Evolutionary conservation across 176 grass and related monocot species (phyloP), one percentile per base, ranked within the genome.

Genomic region (Avena atlantica): DNA sequence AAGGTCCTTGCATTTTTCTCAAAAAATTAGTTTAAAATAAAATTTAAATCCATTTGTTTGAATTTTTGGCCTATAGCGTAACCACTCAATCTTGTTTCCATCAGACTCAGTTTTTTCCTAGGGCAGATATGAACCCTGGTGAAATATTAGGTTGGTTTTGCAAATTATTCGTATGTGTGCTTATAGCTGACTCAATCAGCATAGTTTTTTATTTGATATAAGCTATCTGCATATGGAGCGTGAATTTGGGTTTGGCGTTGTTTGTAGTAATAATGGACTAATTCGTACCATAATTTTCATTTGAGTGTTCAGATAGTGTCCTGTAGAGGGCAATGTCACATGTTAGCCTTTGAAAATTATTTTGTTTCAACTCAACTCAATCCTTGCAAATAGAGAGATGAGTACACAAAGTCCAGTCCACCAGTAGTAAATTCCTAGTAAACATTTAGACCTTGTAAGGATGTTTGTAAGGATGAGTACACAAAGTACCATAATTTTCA

Each of bases 221-320:
- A 64, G 8, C 5, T 52, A 52, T 67, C 24, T 67, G 24, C 16
- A 40, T 31, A 31, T 52, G 47, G 48, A 48, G 27, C 11, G 20
- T 81, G 61, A 50, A 68, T 67, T 67, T 81, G 6, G 79, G 44
- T 67, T 51, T 81, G 61, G 24, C 49, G 16, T 81, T 44, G 37
- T 67, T 50, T 6, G 16, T 51, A 81, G 60, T 50, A 63, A 48
- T 47, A 27, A 80, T 9, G 25, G 59, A 47, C n/a, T 17, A 45
- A 16, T 64, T 63, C 74, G 57, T 58, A 31, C 27, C 12, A 37
- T 27, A 58, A 42, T 34, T 34, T n/a, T 36, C 12, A 59, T 40
- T 17, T 40, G 34, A 70, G 51, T 56, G 27, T 56, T 14, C 19
- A 19, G 20, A 72, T 21, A 78, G 51, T 57, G 51, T 78, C 31